phyloP scores from a whole-genome alignment of 495 filamentous ascomycete species.

The Paragyromitra xinjiangensis region DNA sequence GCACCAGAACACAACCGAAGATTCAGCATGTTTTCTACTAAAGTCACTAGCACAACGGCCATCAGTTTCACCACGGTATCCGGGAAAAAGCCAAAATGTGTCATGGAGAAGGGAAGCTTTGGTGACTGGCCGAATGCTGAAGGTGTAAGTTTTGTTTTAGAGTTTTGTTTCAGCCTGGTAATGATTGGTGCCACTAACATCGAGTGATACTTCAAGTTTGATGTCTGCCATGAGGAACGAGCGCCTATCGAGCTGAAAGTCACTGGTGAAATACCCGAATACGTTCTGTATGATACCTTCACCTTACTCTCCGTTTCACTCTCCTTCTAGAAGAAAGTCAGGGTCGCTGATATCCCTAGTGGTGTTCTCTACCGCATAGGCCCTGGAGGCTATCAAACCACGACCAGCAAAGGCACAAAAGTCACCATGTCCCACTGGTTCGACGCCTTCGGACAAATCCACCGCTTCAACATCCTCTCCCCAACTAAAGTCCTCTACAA shows the following conservation, averaged over 20 bases:
- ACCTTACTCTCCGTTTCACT: neutral
- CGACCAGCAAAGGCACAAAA: slow-evolving; percentile 66
- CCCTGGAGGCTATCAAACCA: slow-evolving; percentile 68
- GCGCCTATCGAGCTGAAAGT: slow-evolving; percentile 64
- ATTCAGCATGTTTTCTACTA: slow-evolving; percentile 39
- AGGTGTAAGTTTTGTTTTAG: slow-evolving; percentile 42
- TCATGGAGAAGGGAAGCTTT: slow-evolving; percentile 24
- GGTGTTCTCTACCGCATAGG: slow-evolving; percentile 79
- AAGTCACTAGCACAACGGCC: slow-evolving; percentile 20
- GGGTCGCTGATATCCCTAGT: slow-evolving; percentile 53
- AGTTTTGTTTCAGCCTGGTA: neutral
- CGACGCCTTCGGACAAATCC: slow-evolving; percentile 77
- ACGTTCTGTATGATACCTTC: slow-evolving; percentile 57
- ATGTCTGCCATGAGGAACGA: slow-evolving; percentile 63
- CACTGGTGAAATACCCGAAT: slow-evolving; percentile 64
- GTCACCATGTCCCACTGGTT: slow-evolving; percentile 77
- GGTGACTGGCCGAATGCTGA: slow-evolving; percentile 53
- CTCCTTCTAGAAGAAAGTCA: neutral
- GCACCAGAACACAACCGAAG: slow-evolving; percentile 22
- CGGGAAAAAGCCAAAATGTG: slow-evolving; percentile 12
- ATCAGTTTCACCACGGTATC: slow-evolving; percentile 11
- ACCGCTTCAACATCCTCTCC: slow-evolving; percentile 72
- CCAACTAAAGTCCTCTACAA: slow-evolving; percentile 70
- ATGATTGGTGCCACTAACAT: slow-evolving; percentile 23
- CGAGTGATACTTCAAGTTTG: slow-evolving; percentile 61